These are phyloP conservation scores for Podospora didyma DNA, from an alignment of 495 filamentous ascomycete species.

Conservation along the genomic window DNA sequence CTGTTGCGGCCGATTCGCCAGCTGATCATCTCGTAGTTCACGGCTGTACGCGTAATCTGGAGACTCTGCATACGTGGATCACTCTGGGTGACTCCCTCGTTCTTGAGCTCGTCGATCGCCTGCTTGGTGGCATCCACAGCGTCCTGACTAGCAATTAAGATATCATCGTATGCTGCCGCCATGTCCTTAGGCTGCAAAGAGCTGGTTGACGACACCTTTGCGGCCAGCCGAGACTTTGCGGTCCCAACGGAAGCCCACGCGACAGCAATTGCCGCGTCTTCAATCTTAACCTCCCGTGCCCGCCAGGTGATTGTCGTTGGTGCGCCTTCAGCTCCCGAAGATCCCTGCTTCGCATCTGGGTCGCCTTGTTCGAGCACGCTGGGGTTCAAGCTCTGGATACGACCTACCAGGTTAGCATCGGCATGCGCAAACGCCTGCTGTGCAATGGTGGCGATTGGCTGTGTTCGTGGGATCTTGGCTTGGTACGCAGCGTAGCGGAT, in stretches of 20 bases:
- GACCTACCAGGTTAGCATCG: constrained; percentile 56
- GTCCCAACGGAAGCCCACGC: constrained; percentile 55
- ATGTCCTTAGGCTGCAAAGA: constrained; percentile 52
- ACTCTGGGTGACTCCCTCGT: constrained; percentile 77
- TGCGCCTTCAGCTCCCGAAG: constrained; percentile 51
- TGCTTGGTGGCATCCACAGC: constrained; percentile 88
- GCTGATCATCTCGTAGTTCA: constrained; percentile 87
- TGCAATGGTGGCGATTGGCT: constrained; percentile 72
- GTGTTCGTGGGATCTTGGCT: constrained; percentile 74
- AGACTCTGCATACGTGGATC: constrained; percentile 89
- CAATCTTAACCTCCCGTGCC: constrained; percentile 77
- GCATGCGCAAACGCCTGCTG: constrained; percentile 66
- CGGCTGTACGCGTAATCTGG: constrained; percentile 85
- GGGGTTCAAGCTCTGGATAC: constrained; percentile 70
- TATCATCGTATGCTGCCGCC: constrained; percentile 84
- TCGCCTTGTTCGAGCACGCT: constrained; percentile 62
- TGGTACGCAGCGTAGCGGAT: constrained; percentile 94
- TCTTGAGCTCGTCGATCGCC: constrained; percentile 82
- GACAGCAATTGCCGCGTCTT: constrained; percentile 85
- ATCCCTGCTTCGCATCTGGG: constrained; percentile 51
- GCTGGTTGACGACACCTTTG: constrained; percentile 58
- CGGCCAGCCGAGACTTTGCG: constrained; percentile 51
- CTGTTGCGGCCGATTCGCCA: constrained; percentile 95
- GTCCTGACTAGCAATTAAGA: constrained; percentile 88
- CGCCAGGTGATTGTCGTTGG: constrained; percentile 86